Evolutionary conservation across 106 monocot genomes (phyloP).

Genomic region (Dioscorea zingiberensis): DNA sequence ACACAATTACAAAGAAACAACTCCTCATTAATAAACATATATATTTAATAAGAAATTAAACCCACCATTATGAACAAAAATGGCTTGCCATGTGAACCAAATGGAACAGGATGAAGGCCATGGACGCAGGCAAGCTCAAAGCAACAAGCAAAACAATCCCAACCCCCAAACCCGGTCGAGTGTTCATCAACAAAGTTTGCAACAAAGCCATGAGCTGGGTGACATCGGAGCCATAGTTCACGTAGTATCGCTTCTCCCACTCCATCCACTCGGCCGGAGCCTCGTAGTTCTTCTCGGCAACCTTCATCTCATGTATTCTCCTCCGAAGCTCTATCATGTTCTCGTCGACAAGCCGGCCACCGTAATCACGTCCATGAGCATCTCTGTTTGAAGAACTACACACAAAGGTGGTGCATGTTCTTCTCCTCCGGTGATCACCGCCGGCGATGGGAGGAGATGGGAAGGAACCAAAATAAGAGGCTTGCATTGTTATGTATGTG

Average conservation of each 20-base stretch:
- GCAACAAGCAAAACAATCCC: constrained; percentile 18
- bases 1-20: too few species aligned
- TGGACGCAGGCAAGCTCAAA: constrained; percentile 28
- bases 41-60: too few species aligned
- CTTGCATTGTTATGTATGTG: not conserved
- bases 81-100: not conserved
- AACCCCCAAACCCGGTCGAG: constrained; percentile 30
- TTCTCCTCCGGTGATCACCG: not conserved
- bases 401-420: not conserved
- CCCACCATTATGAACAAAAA: not conserved
- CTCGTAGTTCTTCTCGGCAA: constrained; percentile 25
- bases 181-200: constrained; percentile 26
- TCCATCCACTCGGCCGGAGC: constrained; percentile 32
- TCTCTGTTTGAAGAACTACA: not conserved
- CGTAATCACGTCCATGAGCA: not conserved
- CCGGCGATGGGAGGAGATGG: not conserved
- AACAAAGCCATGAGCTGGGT: constrained; percentile 22
- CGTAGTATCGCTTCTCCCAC: constrained; percentile 45
- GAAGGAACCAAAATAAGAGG: not conserved
- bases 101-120: not conserved
- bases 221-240: constrained; percentile 28
- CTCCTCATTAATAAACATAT: too few species aligned
- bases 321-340: constrained; percentile 44
- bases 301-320: constrained; percentile 40
- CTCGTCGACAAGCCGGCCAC: constrained; percentile 28